Evolutionary conservation across 2,329 filamentous ascomycete species (phyloP), one percentile per base, ranked within the genome.

Genomic region (Fusarium equiseti): DNA sequence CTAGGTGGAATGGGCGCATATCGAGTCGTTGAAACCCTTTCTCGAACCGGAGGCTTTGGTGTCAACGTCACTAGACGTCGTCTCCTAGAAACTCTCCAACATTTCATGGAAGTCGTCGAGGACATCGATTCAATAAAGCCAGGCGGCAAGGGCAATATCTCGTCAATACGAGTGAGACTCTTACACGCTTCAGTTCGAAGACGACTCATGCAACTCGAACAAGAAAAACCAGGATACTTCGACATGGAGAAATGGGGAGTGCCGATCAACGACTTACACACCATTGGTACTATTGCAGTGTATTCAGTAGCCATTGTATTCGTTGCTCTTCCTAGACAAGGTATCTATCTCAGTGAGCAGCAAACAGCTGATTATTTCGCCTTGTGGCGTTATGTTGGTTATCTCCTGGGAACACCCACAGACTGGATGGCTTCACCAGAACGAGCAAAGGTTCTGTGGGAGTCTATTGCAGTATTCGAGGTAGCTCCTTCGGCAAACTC

Each of bases 221-320:
- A 82, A 20, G 78, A 84, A 48, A 81, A 83, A 16, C 88, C 89
- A 0, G 84, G 83, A 11, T 92, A 92, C 76, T 92, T 88, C 76
- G 83, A 89, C 56, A 77, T 88, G 6, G 81, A 86, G 45, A 81
- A 85, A 64, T 86, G 83, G 76, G 90, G 90, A 5, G 82, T 90
- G 3, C 90, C 90, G 6, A 89, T 95, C 76, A 95, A 92, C 73
- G 91, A 95, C 72, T 85, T 95, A 3, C 92, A 95, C 78, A 88
- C 86, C 61, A 88, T 94, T 35, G 91, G 84, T 13, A 95, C 92
- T 3, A 90, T 95, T 65, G 84, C 84, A 38, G 89, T 88, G 2
- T 95, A 95, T 79, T 92, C 89, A 1, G 84, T 89, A 1, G 87
- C 87, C 0, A 79, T 94, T 4, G 85, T 94, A 64, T 94, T 88